Percentiles rank a stretch among this genome's conserved stretches.
Conservation (phyloP, 306 rosid species). For the Lagenaria siceraria region DNA sequence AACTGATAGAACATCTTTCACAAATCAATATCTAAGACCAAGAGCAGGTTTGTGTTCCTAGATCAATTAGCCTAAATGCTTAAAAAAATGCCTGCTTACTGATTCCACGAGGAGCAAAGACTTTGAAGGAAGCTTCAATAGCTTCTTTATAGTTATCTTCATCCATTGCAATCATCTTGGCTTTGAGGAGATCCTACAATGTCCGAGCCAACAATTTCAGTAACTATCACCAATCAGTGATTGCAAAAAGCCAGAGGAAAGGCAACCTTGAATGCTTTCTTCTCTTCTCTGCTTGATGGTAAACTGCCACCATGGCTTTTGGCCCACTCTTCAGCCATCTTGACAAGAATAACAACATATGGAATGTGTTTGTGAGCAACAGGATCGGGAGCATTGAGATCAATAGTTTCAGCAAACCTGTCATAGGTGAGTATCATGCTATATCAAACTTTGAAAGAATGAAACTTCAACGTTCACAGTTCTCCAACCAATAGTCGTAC, state of each 20-base stretch:
- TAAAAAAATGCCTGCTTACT: conserved; percentile 35
- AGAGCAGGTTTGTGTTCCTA: background rate
- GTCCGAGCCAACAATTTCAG: conserved; percentile 20
- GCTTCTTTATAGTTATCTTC: conserved; percentile 97
- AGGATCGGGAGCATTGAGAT: conserved; percentile 63
- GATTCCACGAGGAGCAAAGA: conserved; percentile 80
- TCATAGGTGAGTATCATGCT: conserved; percentile 4
- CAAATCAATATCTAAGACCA: background rate
- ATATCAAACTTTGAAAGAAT: conserved; percentile 17
- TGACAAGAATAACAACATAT: conserved; percentile 80
- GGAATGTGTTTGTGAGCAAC: conserved; percentile 82
- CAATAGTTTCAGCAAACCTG: conserved; percentile 70
- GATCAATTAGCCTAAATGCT: background rate
- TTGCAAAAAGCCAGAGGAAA: conserved; percentile 2
- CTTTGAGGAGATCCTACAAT: conserved; percentile 67
- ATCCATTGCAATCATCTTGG: conserved; percentile 57
- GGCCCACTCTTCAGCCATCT: conserved; percentile 83
- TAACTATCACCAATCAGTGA: conserved; percentile 3
- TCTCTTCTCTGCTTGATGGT: conserved; percentile 85
- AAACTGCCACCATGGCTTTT: conserved; percentile 63
- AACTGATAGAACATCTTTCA: background rate
- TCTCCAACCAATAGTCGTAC: background rate
- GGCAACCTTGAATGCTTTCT: conserved; percentile 79
- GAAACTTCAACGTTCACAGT: background rate
- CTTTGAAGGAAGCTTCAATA: conserved; percentile 84